A percentile compares a stretch with the other conserved stretches of the same genome.
Evolutionary conservation across 1,139 yeast genomes (phyloP).

Genomic region (Candida sp.): DNA sequence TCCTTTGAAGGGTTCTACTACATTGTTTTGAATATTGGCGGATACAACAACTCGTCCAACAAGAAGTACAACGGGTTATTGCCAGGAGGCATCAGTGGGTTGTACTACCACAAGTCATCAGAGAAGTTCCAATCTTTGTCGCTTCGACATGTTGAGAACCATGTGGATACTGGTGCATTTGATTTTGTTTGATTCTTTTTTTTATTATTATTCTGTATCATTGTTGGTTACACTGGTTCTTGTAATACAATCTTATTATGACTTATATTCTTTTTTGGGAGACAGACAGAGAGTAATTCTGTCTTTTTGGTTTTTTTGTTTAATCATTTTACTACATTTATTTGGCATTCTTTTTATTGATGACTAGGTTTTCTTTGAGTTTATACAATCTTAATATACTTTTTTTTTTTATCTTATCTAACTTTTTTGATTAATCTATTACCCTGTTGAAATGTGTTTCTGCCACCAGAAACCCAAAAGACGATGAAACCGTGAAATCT

Average conservation of each 20-base stretch:
- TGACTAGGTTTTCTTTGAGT: neutral
- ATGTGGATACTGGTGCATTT: conserved; percentile 22
- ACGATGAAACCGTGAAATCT: neutral
- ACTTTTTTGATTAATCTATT: neutral
- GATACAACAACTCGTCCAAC: conserved; percentile 17
- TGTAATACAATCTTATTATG: neutral
- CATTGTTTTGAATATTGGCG: conserved; percentile 77
- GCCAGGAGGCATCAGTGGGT: conserved; percentile 74
- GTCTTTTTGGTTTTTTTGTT: neutral
- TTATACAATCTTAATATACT: conserved; percentile 1
- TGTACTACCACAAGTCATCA: conserved; percentile 78
- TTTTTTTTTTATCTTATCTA: neutral
- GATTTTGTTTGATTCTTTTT: conserved; percentile 11
- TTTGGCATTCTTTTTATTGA: neutral
- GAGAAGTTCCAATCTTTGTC: conserved; percentile 70
- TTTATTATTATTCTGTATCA: neutral
- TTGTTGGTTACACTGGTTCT: neutral
- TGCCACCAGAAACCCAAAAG: neutral
- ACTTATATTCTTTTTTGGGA: neutral
- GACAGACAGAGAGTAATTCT: neutral
- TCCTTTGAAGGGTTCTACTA: conserved; percentile 95
- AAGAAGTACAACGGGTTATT: conserved; percentile 7
- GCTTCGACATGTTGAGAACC: conserved; percentile 36
- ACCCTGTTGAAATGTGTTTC: neutral
- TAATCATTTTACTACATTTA: neutral